Base-by-base conservation (phyloP, 1,139 yeast genomes). In the Arxiozyma bovina region DNA sequence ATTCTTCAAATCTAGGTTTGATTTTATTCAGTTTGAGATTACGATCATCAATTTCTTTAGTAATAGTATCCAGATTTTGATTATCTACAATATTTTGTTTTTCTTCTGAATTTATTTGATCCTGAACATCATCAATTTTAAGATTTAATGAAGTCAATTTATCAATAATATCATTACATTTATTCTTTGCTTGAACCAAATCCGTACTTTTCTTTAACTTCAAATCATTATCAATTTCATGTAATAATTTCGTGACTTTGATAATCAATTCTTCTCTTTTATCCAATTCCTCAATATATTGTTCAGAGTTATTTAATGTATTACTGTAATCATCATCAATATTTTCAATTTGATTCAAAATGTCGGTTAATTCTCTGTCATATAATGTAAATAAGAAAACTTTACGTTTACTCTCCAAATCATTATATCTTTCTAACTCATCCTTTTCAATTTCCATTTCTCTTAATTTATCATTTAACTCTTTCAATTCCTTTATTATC, bases 361-460 rank as follows among this genome's bases (percentile, higher is more conserved):
- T 73, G 47, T 80, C 83, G 53, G 74, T 76, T 56, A 87, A 71
- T 68, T 91, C 97, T 51, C 94, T 78, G 65, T 87, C 95, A 61
- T 83, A 82, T 20, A 90, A 73, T 47, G 87, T 83, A 68, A 82
- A 91, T 61, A 90, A 96, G 41, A 81, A 75, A 40, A 85, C 78
- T 64, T 89, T 86, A 61, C 87, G 81, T 55, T 78, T 78, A 58
- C 80, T 81, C 62, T 87, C 95, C 51, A 84, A 74, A 42, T 73
- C 73, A 64, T 87, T 96, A 65, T 76, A 89, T 54, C 80, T 78
- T 60, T 81, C 81, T 60, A 91, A 75, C 63, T 89, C 96, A 51
- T 80, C 78, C 55, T 87, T 85, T 68, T 93, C 99, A 54, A 84
- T 78, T 65, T 87, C 89, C 60, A 93, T 78, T 67, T 89, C 97